Conservation (phyloP, 371 early-diverging fungal genomes). For the Rhizomucor pusillus region DNA sequence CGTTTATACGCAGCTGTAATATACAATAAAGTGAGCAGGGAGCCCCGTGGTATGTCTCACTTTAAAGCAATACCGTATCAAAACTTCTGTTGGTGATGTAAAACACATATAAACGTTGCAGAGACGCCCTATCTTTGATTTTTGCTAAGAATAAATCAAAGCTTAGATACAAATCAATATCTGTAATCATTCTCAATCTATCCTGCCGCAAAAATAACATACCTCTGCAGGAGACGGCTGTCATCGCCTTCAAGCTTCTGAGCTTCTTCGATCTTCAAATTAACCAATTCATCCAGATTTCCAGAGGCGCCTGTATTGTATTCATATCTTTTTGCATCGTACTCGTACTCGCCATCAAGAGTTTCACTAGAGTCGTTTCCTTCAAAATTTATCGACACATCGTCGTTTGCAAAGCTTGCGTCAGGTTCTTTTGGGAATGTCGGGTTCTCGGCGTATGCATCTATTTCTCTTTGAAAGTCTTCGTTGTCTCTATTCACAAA, state of each 20-base stretch:
- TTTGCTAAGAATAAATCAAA: constrained; percentile 19
- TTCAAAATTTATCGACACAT: constrained; percentile 2
- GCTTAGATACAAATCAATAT: background rate
- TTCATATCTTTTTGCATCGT: background rate
- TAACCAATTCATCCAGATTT: background rate
- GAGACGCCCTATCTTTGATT: constrained; percentile 5
- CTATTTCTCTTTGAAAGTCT: constrained; percentile 23
- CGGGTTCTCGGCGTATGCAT: constrained; percentile 5
- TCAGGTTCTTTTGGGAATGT: background rate
- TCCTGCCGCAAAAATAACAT: background rate
- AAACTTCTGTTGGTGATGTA: background rate
- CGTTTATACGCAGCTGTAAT: too few species aligned
- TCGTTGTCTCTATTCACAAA: constrained; percentile 29
- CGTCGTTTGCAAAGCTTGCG: constrained; percentile 2
- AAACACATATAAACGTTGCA: constrained; percentile 11
- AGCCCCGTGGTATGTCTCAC: too few species aligned
- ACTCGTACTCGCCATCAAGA: too few species aligned
- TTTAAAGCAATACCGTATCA: constrained; percentile 1
- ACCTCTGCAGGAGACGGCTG: constrained; percentile 29
- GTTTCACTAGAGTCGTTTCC: background rate
- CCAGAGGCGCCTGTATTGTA: background rate
- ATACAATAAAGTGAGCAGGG: too few species aligned
- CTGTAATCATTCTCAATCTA: background rate
- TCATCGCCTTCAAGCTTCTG: constrained; percentile 14
- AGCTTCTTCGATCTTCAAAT: background rate